These are phyloP conservation scores for Coniochaeta sp. DNA, from an alignment of 2,329 filamentous ascomycete genomes.

Conservation along the genomic window DNA sequence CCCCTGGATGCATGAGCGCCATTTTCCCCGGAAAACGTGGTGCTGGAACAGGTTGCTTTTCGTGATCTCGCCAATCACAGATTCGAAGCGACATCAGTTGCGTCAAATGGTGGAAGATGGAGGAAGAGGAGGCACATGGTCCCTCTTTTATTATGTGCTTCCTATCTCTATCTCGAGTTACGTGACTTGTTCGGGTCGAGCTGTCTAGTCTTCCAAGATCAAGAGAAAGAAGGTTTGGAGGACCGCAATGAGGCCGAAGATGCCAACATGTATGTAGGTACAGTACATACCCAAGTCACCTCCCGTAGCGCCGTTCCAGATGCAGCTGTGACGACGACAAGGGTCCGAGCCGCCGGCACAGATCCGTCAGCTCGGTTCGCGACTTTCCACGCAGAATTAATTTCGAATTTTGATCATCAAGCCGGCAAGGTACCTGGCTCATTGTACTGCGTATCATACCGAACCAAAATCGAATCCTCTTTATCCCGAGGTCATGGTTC, in stretches of 20 bases:
- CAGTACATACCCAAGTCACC: not conserved
- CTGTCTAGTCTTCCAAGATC: too few species aligned
- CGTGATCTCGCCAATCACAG: too few species aligned
- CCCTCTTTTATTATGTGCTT: too few species aligned
- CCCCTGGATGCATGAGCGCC: not conserved
- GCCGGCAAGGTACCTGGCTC: too few species aligned
- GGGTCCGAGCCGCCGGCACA: not conserved
- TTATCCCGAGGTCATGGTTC: too few species aligned
- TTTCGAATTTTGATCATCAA: not conserved
- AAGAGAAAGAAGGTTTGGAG: not conserved
- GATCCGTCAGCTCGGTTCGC: not conserved
- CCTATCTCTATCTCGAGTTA: too few species aligned
- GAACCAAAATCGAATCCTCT: too few species aligned
- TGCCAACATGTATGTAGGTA: too few species aligned
- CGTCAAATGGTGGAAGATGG: too few species aligned
- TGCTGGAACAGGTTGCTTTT: not conserved
- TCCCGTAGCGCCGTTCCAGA: not conserved
- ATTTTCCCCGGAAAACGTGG: not conserved
- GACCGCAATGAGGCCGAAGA: not conserved
- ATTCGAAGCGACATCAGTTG: too few species aligned
- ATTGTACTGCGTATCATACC: not conserved
- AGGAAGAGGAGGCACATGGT: too few species aligned
- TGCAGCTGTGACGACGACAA: not conserved
- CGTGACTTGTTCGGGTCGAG: too few species aligned
- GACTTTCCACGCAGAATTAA: not conserved